phyloP scores from a whole-genome alignment of 2,329 filamentous ascomycete genomes.

The Rhinocladiella mackenziei region DNA sequence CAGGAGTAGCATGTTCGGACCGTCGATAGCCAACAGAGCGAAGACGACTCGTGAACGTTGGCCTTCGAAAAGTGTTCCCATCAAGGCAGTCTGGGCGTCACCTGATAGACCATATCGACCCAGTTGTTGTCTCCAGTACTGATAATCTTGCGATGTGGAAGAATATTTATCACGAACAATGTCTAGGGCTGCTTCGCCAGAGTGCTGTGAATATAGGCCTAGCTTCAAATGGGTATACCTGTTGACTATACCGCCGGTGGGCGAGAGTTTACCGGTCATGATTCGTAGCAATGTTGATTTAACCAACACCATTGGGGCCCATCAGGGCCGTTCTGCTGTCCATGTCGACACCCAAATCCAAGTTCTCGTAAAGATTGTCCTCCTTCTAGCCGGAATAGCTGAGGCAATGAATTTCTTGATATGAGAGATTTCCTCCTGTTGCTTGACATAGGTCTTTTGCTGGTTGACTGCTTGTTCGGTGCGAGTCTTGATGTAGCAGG shows the following conservation, averaged over 20 bases:
- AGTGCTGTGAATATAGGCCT: slow-evolving; percentile 97
- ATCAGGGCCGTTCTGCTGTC: slow-evolving; percentile 96
- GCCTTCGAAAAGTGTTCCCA: slow-evolving; percentile 97
- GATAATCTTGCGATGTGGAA: slow-evolving; percentile 89
- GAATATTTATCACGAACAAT: slow-evolving; percentile 96
- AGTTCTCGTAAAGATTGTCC: slow-evolving; percentile 92
- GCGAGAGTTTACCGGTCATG: slow-evolving; percentile 92
- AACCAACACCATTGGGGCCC: slow-evolving; percentile 96
- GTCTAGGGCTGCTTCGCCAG: slow-evolving; percentile 91
- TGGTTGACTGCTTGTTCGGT: slow-evolving; percentile 95
- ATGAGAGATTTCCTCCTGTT: slow-evolving; percentile 97
- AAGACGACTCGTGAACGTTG: slow-evolving; percentile 99
- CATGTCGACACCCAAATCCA: slow-evolving; percentile 99
- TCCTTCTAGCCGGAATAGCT: slow-evolving; percentile 86
- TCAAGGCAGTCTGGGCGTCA: slow-evolving; percentile 91
- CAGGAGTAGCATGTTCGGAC: slow-evolving; percentile 94
- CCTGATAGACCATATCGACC: slow-evolving; percentile 90
- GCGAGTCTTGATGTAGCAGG: slow-evolving; percentile 94
- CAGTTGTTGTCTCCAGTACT: slow-evolving; percentile 98
- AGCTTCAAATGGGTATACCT: slow-evolving; percentile 98
- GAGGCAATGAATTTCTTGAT: slow-evolving; percentile 99
- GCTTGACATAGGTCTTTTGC: slow-evolving; percentile 98
- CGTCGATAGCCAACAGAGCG: slow-evolving; percentile 88
- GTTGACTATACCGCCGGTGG: slow-evolving; percentile 72
- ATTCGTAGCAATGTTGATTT: slow-evolving; percentile 94